phyloP scores from a whole-genome alignment of 2,329 filamentous ascomycete species.

The Colletotrichum truncatum region DNA sequence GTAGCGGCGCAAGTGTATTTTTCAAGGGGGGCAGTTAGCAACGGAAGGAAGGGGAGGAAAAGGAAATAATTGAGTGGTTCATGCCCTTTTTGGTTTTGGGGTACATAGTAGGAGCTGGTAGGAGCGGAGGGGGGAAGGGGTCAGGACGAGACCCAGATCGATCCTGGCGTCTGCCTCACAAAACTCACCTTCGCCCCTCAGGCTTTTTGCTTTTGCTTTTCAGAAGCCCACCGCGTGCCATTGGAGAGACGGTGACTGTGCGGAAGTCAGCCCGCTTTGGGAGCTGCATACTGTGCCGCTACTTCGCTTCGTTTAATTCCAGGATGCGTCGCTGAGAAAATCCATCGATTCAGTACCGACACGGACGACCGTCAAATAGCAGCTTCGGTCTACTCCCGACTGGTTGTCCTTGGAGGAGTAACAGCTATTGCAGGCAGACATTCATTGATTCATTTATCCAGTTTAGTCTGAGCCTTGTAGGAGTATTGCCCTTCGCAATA shows the following conservation, averaged over 20 bases:
- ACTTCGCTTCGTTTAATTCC: not conserved
- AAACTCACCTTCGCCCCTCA: not conserved
- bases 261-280: not conserved
- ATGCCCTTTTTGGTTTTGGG: not conserved
- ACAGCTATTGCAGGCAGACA: not conserved
- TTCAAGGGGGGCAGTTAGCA: not conserved
- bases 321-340: not conserved
- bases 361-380: not conserved
- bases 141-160: no score
- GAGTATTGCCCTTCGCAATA: not conserved
- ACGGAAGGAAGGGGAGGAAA: not conserved
- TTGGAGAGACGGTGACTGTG: conserved; percentile 9
- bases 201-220: not conserved
- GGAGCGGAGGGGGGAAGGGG: not conserved
- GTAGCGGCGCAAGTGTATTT: not conserved
- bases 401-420: not conserved
- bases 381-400: not conserved
- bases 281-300: not conserved
- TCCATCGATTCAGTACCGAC: not conserved
- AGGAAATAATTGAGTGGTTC: not conserved
- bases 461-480: not conserved
- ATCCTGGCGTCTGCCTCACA: not conserved
- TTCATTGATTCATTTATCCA: not conserved
- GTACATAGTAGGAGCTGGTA: no score
- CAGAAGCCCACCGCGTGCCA: not conserved